phyloP scores from a whole-genome alignment of 2,329 filamentous ascomycete species.

The Ceratocystiopsis sp. region DNA sequence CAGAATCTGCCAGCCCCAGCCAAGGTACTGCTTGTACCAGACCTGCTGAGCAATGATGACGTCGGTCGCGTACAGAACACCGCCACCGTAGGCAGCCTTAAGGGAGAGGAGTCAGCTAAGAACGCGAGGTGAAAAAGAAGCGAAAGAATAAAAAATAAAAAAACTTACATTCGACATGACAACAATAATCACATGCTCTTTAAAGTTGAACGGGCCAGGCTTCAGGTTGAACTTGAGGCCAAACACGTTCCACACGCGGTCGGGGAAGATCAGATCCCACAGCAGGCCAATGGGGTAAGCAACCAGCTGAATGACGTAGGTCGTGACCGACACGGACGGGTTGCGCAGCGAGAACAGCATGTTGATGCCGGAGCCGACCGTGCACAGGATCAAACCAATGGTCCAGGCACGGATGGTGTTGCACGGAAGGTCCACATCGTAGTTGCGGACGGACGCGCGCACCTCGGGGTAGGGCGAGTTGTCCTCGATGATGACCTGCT shows the following conservation, averaged over 20 bases:
- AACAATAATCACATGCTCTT: slow-evolving; percentile 44
- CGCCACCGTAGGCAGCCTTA: slow-evolving; percentile 39
- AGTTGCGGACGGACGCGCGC: slow-evolving; percentile 12
- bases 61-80: slow-evolving; percentile 38
- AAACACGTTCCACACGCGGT: slow-evolving; percentile 31
- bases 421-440: slow-evolving; percentile 30
- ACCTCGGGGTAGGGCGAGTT: slow-evolving; percentile 53
- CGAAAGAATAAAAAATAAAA: not conserved
- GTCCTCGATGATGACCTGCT: slow-evolving; percentile 41
- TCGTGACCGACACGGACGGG: slow-evolving; percentile 40
- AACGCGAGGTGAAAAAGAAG: not conserved
- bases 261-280: slow-evolving; percentile 38
- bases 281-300: slow-evolving; percentile 40
- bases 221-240: slow-evolving; percentile 39
- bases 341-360: slow-evolving; percentile 42
- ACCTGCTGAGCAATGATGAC: slow-evolving; percentile 32
- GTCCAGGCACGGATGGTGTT: slow-evolving; percentile 46
- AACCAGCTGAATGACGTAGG: slow-evolving; percentile 44
- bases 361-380: slow-evolving; percentile 38
- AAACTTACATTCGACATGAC: slow-evolving; percentile 45
- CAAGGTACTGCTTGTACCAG: slow-evolving; percentile 34
- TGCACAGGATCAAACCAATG: slow-evolving; percentile 40
- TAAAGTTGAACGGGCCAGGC: slow-evolving; percentile 42
- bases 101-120: not conserved
- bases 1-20: slow-evolving; percentile 42